phyloP scores from a whole-genome alignment of 2,329 filamentous ascomycete species.

The Zarea fungicola region DNA sequence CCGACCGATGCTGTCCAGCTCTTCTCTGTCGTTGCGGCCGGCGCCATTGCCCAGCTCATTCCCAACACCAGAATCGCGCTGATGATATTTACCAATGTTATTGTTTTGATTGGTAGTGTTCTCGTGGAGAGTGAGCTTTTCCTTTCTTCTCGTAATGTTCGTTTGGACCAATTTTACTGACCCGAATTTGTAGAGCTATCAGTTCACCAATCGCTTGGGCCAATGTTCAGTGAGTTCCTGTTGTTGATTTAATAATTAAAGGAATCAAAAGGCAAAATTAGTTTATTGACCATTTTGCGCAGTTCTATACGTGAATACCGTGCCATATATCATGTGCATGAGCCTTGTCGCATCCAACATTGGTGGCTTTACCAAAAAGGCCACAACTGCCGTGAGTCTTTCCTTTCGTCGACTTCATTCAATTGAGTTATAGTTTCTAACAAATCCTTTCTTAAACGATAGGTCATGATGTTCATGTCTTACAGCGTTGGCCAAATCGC shows the following conservation, averaged over 20 bases:
- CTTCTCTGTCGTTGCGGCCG: not conserved
- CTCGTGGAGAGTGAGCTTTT: not conserved
- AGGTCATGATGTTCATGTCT: conserved; percentile 14
- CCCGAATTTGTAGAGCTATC: too few relatives aligned
- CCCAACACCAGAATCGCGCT: not conserved
- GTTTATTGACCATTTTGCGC: not conserved
- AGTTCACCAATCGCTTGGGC: not conserved
- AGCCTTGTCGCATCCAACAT: conserved; percentile 20
- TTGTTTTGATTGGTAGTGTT: not conserved
- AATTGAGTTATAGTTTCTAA: not conserved
- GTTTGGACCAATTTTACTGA: too few relatives aligned
- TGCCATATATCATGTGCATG: conserved; percentile 17
- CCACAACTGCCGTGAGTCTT: conserved; percentile 1
- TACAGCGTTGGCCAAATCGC: conserved; percentile 14
- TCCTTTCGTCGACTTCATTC: not conserved
- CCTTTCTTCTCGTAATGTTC: too few relatives aligned
- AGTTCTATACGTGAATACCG: conserved; percentile 13
- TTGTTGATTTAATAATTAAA: not conserved
- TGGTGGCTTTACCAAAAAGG: conserved; percentile 16
- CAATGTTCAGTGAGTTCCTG: not conserved
- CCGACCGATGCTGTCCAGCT: conserved; percentile 16
- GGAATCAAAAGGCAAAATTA: not conserved
- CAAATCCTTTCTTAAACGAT: not conserved
- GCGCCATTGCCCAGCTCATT: not conserved
- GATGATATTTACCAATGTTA: not conserved